phyloP scores from a whole-genome alignment of 768 basidiomycete genomes.

The Amanita muscaria region DNA sequence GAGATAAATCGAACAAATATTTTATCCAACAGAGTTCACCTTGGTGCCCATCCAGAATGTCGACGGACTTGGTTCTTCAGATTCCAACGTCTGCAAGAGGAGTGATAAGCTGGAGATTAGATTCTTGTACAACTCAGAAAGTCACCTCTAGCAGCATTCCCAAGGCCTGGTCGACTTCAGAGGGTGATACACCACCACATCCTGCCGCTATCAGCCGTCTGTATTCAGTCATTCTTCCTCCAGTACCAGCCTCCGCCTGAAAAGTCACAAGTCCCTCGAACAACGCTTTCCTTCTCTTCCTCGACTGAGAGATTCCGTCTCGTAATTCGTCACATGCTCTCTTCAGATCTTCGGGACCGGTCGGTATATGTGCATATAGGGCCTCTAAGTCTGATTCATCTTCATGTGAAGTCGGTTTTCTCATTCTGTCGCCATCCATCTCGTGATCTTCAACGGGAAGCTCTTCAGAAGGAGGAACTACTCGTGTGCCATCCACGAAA shows the following conservation, averaged over 20 bases:
- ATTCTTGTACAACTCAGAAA: slow-evolving; percentile 4
- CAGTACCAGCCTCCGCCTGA: slow-evolving; percentile 86
- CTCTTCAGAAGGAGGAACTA: slow-evolving; percentile 37
- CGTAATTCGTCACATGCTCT: slow-evolving; percentile 51
- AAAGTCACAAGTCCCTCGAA: slow-evolving; percentile 74
- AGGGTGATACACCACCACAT: slow-evolving; percentile 75
- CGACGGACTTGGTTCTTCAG: slow-evolving; percentile 67
- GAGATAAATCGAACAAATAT: not conserved
- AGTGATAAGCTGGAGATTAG: not conserved
- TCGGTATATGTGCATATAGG: slow-evolving; percentile 49
- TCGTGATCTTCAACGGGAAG: slow-evolving; percentile 35
- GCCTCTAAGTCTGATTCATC: slow-evolving; percentile 57
- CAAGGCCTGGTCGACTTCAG: slow-evolving; percentile 85
- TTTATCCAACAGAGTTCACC: slow-evolving; percentile 22
- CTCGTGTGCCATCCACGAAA: slow-evolving; percentile 50
- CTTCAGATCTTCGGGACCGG: slow-evolving; percentile 44
- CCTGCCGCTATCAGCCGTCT: slow-evolving; percentile 82
- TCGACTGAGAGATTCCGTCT: slow-evolving; percentile 55
- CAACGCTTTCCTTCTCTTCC: slow-evolving; percentile 58
- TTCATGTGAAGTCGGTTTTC: slow-evolving; percentile 21
- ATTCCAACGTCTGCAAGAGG: slow-evolving; percentile 58
- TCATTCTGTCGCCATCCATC: slow-evolving; percentile 33
- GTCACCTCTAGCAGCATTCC: slow-evolving; percentile 78
- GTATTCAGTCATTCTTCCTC: slow-evolving; percentile 84
- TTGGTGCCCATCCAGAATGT: slow-evolving; percentile 38